These are phyloP conservation scores for Pleodorina starrii DNA, from an alignment of 139 green algal genomes.

Conservation along the genomic window DNA sequence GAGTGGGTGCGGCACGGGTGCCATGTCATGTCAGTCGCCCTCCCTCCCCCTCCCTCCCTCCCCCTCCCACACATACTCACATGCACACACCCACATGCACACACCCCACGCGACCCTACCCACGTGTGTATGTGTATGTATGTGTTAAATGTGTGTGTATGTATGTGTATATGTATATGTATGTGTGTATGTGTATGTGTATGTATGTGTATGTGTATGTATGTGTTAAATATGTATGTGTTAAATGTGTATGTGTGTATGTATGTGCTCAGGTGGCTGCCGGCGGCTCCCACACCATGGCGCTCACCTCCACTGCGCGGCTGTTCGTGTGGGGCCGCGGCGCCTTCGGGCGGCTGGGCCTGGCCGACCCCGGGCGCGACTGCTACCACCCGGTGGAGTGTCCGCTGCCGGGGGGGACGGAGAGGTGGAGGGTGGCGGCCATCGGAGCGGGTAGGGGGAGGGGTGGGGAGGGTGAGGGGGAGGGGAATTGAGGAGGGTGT, in stretches of 20 bases:
- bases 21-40: background rate
- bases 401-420: slow-evolving; percentile 67
- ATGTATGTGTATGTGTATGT: too few relatives aligned
- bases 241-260: too few relatives aligned
- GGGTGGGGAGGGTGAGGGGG: background rate
- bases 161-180: too few relatives aligned
- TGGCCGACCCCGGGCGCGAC: slow-evolving; percentile 56
- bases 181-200: too few relatives aligned
- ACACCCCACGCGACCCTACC: too few relatives aligned
- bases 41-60: background rate
- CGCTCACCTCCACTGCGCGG: slow-evolving; percentile 74
- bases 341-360: slow-evolving; percentile 78
- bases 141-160: too few relatives aligned
- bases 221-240: too few relatives aligned
- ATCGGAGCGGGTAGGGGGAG: slow-evolving; percentile 59
- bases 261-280: slow-evolving; percentile 80
- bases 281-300: slow-evolving; percentile 84
- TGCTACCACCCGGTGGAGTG: slow-evolving; percentile 73
- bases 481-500: background rate
- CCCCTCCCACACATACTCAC: background rate
- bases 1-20: background rate
- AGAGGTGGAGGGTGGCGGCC: slow-evolving; percentile 79
- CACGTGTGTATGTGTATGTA: too few relatives aligned
- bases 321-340: slow-evolving; percentile 90
- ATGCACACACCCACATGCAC: background rate